A percentile compares a stretch with the other conserved stretches of the same genome.
phyloP scores from a whole-genome alignment of 2,329 filamentous ascomycete genomes.

The Penicillium sp. region DNA sequence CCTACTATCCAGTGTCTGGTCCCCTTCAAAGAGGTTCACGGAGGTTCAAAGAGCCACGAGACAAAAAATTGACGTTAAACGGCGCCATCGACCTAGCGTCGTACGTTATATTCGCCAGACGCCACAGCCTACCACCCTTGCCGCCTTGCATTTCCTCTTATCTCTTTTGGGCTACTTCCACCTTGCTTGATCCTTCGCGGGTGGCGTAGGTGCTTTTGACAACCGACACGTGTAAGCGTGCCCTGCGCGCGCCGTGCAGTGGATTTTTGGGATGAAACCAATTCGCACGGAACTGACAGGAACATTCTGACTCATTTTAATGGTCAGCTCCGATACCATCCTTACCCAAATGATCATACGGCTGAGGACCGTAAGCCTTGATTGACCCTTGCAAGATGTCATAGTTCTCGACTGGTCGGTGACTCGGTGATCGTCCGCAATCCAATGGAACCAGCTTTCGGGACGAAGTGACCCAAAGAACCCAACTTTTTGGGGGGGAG shows the following conservation, averaged over 20 bases:
- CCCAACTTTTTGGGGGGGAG: not conserved
- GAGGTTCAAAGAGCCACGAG: not conserved
- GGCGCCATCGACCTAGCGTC: not conserved
- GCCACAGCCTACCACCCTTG: not conserved
- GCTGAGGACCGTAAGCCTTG: not conserved
- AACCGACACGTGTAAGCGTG: constrained; percentile 5
- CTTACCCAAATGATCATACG: not conserved
- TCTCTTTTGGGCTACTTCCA: not conserved
- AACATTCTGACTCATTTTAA: not conserved
- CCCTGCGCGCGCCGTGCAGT: not conserved
- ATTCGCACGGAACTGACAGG: not conserved
- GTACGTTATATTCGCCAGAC: not conserved
- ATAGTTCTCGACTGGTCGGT: constrained; percentile 1
- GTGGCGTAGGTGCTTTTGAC: not conserved
- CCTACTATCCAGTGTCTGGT: not conserved
- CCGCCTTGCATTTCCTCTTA: not conserved
- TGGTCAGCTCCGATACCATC: not conserved
- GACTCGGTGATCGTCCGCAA: not conserved
- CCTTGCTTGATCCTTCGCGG: constrained; percentile 4
- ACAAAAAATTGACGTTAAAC: not conserved
- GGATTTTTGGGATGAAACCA: not conserved
- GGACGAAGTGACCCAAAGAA: not conserved
- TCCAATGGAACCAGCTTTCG: constrained; percentile 2
- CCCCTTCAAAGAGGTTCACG: not conserved
- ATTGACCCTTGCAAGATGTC: not conserved